Percentiles rank a stretch among this genome's conserved stretches.
Conservation (phyloP, 495 filamentous ascomycete genomes). For the Penicillium steckii region DNA sequence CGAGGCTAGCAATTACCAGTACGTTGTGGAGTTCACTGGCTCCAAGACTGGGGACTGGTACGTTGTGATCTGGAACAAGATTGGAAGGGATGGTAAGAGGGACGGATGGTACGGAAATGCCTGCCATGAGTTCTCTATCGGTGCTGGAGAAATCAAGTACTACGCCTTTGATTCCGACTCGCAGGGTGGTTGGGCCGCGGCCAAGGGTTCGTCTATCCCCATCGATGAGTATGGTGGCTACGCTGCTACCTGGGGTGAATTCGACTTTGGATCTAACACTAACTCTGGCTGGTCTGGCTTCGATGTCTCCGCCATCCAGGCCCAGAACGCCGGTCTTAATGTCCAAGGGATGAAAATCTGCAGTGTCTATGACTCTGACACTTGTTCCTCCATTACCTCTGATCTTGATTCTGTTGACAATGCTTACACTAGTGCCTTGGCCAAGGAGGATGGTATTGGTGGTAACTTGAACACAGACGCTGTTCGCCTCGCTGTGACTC, state of each 20-base stretch:
- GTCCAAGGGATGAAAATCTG: constrained; percentile 41
- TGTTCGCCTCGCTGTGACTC: constrained; percentile 26
- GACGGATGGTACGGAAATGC: constrained; percentile 42
- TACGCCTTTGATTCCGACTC: constrained; percentile 48
- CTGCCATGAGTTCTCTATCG: constrained; percentile 40
- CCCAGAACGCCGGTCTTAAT: constrained; percentile 30
- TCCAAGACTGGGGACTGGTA: constrained; percentile 32
- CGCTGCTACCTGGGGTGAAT: constrained; percentile 44
- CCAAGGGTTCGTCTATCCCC: constrained; percentile 29
- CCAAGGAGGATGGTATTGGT: constrained; percentile 36
- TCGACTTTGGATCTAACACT: constrained; percentile 33
- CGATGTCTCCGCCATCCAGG: constrained; percentile 39
- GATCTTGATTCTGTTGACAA: constrained; percentile 27
- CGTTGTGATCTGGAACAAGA: constrained; percentile 55
- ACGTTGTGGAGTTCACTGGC: constrained; percentile 46
- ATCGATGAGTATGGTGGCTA: constrained; percentile 33
- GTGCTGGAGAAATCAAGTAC: constrained; percentile 40
- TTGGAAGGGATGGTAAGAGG: constrained; percentile 34
- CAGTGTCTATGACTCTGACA: constrained; percentile 10
- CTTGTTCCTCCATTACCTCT: constrained; percentile 34
- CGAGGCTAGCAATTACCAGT: constrained; percentile 39
- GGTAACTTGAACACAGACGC: constrained; percentile 34
- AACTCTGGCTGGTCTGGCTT: constrained; percentile 44
- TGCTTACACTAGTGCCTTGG: constrained; percentile 34
- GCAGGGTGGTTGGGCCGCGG: constrained; percentile 38